Evolutionary conservation across 768 basidiomycete species (phyloP).

Genomic region (Agrocybe pediades): DNA sequence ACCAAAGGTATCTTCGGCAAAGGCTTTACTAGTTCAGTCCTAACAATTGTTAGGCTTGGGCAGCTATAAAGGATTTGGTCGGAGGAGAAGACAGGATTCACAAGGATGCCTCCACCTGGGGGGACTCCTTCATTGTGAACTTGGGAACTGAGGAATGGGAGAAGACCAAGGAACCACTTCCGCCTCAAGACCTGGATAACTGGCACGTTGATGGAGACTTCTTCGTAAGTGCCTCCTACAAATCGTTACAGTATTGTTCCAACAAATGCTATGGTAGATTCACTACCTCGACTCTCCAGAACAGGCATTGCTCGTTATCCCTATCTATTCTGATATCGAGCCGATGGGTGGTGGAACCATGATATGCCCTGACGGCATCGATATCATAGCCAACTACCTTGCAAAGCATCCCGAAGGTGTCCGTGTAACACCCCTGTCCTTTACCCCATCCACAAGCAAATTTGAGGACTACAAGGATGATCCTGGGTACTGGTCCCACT

Average conservation of each 20-base stretch:
- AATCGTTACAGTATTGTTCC: background rate
- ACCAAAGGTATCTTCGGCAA: constrained; percentile 38
- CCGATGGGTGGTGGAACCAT: constrained; percentile 59
- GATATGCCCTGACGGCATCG: constrained; percentile 59
- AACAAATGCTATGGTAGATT: constrained; percentile 28
- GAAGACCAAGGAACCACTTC: constrained; percentile 25
- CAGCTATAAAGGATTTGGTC: constrained; percentile 59
- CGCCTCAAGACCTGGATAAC: constrained; percentile 52
- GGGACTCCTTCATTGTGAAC: constrained; percentile 66
- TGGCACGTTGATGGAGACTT: constrained; percentile 70
- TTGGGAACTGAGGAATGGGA: constrained; percentile 50
- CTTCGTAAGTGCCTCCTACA: constrained; percentile 36
- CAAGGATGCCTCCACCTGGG: constrained; percentile 48
- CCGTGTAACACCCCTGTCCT: constrained; percentile 42
- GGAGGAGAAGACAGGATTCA: constrained; percentile 63
- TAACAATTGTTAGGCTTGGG: constrained; percentile 47
- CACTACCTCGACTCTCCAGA: constrained; percentile 69
- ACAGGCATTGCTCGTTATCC: constrained; percentile 64
- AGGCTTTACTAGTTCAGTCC: constrained; percentile 27
- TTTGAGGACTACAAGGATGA: constrained; percentile 35
- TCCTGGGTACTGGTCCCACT: constrained; percentile 47
- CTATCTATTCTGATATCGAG: constrained; percentile 58
- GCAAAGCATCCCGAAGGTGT: constrained; percentile 55
- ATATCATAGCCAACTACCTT: constrained; percentile 49
- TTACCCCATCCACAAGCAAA: constrained; percentile 47